These are phyloP conservation scores for Crithidia mellificae DNA, from an alignment of 208 protist species.

Conservation along the genomic window DNA sequence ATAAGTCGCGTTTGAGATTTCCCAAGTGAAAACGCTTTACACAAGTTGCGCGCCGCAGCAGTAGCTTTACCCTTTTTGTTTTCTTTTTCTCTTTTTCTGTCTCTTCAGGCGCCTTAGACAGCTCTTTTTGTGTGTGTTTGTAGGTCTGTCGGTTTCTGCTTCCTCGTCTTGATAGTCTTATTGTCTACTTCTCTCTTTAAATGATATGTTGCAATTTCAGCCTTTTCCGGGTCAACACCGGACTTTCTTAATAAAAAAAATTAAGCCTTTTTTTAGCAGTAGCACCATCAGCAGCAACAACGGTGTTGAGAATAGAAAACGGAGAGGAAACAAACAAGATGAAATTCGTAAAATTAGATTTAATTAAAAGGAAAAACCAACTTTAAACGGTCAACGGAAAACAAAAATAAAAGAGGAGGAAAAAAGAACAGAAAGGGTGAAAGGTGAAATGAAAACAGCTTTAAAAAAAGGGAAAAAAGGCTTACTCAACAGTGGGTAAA, in stretches of 20 bases:
- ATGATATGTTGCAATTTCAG: not conserved
- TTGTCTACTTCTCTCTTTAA: not conserved
- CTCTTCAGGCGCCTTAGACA: too few species aligned
- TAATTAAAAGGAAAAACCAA: not conserved
- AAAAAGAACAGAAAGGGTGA: constrained; percentile 3
- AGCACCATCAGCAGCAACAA: too few species aligned
- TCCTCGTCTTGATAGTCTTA: not conserved
- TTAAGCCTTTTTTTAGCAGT: not conserved
- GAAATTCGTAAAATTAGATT: not conserved
- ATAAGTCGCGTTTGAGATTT: not conserved
- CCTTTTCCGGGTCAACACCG: constrained; percentile 1
- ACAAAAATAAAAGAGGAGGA: constrained; percentile 2
- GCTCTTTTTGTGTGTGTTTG: too few species aligned
- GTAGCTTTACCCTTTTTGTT: not conserved
- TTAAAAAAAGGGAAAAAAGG: constrained; percentile 2
- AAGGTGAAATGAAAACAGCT: constrained; percentile 1
- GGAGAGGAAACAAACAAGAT: not conserved
- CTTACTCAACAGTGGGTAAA: constrained; percentile 9
- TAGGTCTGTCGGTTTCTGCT: too few species aligned
- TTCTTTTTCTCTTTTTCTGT: too few species aligned
- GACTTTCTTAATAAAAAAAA: not conserved
- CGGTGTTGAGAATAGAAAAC: too few species aligned
- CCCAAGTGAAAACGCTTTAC: not conserved
- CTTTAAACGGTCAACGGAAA: constrained; percentile 7
- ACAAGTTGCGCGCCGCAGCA: not conserved